Percentiles rank a stretch among this genome's conserved stretches.
phyloP scores from a whole-genome alignment of 148 eudicot genomes.

The Rhododendron henanense region DNA sequence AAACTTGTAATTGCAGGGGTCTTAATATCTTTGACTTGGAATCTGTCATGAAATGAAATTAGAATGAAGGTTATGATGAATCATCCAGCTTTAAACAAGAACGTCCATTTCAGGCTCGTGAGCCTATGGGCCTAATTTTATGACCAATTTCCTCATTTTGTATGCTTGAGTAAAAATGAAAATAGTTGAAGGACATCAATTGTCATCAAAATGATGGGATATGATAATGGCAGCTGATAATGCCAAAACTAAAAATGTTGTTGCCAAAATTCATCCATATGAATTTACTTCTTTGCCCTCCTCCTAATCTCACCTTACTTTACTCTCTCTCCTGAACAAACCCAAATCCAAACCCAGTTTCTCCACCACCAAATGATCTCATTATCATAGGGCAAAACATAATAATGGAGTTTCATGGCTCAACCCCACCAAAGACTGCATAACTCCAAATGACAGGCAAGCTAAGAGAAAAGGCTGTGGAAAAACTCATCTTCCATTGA shows the following conservation, averaged over 20 bases:
- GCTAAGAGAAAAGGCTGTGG: not conserved
- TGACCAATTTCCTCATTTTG: not conserved
- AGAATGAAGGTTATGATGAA: no score
- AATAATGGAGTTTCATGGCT: slow-evolving; percentile 15
- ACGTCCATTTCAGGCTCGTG: not conserved
- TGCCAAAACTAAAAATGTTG: no score
- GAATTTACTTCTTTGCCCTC: no score
- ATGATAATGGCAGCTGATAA: not conserved
- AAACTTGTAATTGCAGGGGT: not conserved
- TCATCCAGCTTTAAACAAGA: not conserved
- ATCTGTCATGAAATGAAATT: no score
- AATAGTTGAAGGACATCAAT: not conserved
- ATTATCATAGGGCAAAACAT: not conserved
- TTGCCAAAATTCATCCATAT: no score
- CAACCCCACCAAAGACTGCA: slow-evolving; percentile 15
- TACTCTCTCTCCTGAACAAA: no score
- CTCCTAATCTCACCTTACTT: no score
- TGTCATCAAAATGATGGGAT: not conserved
- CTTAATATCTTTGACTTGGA: no score
- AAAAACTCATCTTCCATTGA: slow-evolving; percentile 37
- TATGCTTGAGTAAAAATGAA: not conserved
- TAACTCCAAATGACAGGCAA: not conserved
- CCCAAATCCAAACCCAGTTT: no score
- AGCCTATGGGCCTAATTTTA: not conserved
- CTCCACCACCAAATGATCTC: not conserved